A percentile compares a stretch with the other conserved stretches of the same genome.
Evolutionary conservation across 1,139 yeast species (phyloP).

Genomic region (Debaryomyces singareniensis): DNA sequence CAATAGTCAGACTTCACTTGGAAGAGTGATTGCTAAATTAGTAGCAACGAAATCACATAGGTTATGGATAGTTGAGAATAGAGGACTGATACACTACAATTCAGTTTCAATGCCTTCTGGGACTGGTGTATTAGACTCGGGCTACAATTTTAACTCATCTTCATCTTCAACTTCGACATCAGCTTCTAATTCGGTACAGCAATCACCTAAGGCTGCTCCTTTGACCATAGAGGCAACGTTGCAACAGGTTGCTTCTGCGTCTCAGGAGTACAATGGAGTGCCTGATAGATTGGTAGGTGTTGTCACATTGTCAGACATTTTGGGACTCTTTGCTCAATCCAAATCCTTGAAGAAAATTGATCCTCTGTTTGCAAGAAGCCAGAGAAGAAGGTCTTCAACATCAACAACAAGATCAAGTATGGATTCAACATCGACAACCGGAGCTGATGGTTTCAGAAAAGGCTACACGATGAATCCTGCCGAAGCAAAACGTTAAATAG

Average conservation of each 20-base stretch:
- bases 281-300: slow-evolving; percentile 86
- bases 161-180: neutral
- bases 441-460: slow-evolving; percentile 9
- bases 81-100: slow-evolving; percentile 6
- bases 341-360: slow-evolving; percentile 64
- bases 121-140: neutral
- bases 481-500: slow-evolving; percentile 1
- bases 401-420: slow-evolving; percentile 37
- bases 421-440: slow-evolving; percentile 15
- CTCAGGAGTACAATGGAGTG: slow-evolving; percentile 3
- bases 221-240: slow-evolving; percentile 18
- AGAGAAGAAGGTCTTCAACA: slow-evolving; percentile 66
- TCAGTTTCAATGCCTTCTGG: slow-evolving; percentile 3
- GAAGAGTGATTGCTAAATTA: slow-evolving; percentile 85
- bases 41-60: slow-evolving; percentile 95
- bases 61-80: slow-evolving; percentile 81
- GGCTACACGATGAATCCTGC: slow-evolving; percentile 6
- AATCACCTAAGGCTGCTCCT: slow-evolving; percentile 9
- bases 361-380: slow-evolving; percentile 80
- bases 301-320: slow-evolving; percentile 81
- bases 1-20: slow-evolving; percentile 68
- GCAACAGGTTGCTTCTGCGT: slow-evolving; percentile 2
- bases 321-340: slow-evolving; percentile 71
- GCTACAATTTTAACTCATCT: slow-evolving; percentile 1
- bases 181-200: slow-evolving; percentile 1